These are phyloP conservation scores for Monosporascus cannonballus DNA, from an alignment of 2,329 filamentous ascomycete genomes.

Conservation along the genomic window DNA sequence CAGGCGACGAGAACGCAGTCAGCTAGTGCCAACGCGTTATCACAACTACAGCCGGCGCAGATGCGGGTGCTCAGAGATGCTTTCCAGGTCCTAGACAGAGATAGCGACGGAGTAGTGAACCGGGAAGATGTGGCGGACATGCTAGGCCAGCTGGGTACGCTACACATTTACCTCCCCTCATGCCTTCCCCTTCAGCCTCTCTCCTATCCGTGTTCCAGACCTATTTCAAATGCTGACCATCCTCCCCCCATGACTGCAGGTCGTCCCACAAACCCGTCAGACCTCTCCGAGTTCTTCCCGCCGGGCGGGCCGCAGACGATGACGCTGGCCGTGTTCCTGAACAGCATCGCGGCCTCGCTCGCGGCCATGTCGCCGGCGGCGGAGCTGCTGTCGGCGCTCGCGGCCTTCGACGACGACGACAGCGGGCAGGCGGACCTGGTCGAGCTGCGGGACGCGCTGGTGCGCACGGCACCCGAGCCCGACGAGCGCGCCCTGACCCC, in stretches of 20 bases:
- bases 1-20: constrained; percentile 28
- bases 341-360: constrained; percentile 69
- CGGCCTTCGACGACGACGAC: constrained; percentile 93
- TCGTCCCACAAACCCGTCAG: constrained; percentile 63
- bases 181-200: neutral
- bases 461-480: constrained; percentile 74
- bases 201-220: neutral
- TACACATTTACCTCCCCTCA: neutral
- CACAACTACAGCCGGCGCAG: constrained; percentile 73
- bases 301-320: constrained; percentile 65
- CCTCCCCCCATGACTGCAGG: constrained; percentile 39
- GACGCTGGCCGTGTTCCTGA: constrained; percentile 79
- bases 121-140: constrained; percentile 82
- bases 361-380: constrained; percentile 67
- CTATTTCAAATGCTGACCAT: neutral
- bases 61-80: constrained; percentile 84
- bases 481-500: constrained; percentile 61
- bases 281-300: constrained; percentile 79
- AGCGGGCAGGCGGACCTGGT: constrained; percentile 83
- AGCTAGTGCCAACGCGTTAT: constrained; percentile 50
- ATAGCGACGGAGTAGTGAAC: constrained; percentile 78
- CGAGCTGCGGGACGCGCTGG: constrained; percentile 75
- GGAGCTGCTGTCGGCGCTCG: constrained; percentile 84
- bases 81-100: constrained; percentile 87
- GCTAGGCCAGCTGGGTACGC: constrained; percentile 71